Percentiles rank a stretch among this genome's conserved stretches.
Conservation (phyloP, 768 basidiomycete species). For the Inosperma sp. region DNA sequence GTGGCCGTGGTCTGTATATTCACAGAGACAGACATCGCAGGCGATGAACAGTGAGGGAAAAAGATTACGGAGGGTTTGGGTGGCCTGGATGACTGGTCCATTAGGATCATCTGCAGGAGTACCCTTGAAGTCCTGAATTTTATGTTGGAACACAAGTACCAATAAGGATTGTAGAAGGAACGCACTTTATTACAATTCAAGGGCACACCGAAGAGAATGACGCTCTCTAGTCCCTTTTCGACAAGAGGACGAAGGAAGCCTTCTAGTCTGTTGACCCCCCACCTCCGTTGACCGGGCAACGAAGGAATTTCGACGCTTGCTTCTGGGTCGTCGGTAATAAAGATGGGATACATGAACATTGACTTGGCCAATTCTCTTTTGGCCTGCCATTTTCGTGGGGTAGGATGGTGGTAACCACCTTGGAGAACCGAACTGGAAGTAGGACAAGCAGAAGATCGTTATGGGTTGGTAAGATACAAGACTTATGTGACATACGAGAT, state of each 20-base stretch:
- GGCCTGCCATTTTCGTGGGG: slow-evolving; percentile 84
- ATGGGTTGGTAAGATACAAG: background rate
- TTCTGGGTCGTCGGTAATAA: slow-evolving; percentile 92
- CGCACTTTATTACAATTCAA: slow-evolving; percentile 70
- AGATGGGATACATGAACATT: slow-evolving; percentile 99
- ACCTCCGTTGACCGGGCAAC: slow-evolving; percentile 83
- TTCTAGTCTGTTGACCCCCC: slow-evolving; percentile 94
- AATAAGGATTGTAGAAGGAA: slow-evolving; percentile 5
- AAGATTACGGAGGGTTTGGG: slow-evolving; percentile 65
- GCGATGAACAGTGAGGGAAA: slow-evolving; percentile 89
- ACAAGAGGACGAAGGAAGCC: slow-evolving; percentile 84
- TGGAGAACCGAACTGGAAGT: slow-evolving; percentile 67
- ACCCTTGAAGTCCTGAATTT: slow-evolving; percentile 69
- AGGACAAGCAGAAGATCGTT: background rate
- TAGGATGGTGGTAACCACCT: slow-evolving; percentile 91
- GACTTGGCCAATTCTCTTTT: slow-evolving; percentile 75
- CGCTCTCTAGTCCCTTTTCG: slow-evolving; percentile 82
- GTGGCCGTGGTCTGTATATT: slow-evolving; percentile 98
- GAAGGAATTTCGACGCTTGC: slow-evolving; percentile 72
- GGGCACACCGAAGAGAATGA: slow-evolving; percentile 94
- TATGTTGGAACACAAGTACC: background rate
- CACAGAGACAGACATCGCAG: slow-evolving; percentile 97
- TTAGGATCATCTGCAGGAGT: slow-evolving; percentile 84
- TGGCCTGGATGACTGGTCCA: slow-evolving; percentile 94
- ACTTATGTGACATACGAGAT: slow-evolving; percentile 18